A percentile compares a stretch with the other conserved stretches of the same genome.
phyloP scores from a whole-genome alignment of 2,329 filamentous ascomycete genomes.

The Xylaria sp. region DNA sequence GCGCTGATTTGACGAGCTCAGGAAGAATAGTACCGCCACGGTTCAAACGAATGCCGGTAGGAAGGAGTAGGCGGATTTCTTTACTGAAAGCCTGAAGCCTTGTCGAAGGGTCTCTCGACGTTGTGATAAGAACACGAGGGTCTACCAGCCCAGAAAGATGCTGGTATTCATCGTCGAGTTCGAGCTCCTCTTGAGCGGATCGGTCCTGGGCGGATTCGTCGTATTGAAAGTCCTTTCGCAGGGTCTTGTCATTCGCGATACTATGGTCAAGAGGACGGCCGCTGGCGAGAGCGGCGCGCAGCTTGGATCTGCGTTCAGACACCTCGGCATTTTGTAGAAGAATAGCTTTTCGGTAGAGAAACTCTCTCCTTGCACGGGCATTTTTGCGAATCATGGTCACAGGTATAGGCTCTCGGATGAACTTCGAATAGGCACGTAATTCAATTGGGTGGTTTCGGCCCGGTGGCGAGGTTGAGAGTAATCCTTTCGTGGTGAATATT shows the following conservation, averaged over 20 bases:
- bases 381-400: constrained; percentile 65
- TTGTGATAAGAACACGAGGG: constrained; percentile 88
- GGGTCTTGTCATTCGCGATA: constrained; percentile 84
- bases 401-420: background rate
- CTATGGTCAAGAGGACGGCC: constrained; percentile 85
- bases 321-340: constrained; percentile 92
- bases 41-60: constrained; percentile 87
- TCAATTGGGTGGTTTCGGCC: background rate
- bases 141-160: constrained; percentile 92
- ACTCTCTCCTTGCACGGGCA: constrained; percentile 82
- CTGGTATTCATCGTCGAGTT: constrained; percentile 88
- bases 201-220: constrained; percentile 83
- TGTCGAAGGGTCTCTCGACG: constrained; percentile 86
- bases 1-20: constrained; percentile 84
- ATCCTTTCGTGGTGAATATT: background rate
- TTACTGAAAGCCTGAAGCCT: constrained; percentile 82
- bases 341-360: constrained; percentile 87
- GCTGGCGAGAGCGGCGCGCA: constrained; percentile 86
- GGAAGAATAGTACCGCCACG: constrained; percentile 89
- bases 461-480: background rate
- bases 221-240: constrained; percentile 91
- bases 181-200: constrained; percentile 73
- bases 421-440: constrained; percentile 29
- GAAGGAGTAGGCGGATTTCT: constrained; percentile 82
- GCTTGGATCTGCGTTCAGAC: constrained; percentile 86